These are phyloP conservation scores for Phytophthora vignae DNA, from an alignment of 352 stramenopile species.

Conservation along the genomic window DNA sequence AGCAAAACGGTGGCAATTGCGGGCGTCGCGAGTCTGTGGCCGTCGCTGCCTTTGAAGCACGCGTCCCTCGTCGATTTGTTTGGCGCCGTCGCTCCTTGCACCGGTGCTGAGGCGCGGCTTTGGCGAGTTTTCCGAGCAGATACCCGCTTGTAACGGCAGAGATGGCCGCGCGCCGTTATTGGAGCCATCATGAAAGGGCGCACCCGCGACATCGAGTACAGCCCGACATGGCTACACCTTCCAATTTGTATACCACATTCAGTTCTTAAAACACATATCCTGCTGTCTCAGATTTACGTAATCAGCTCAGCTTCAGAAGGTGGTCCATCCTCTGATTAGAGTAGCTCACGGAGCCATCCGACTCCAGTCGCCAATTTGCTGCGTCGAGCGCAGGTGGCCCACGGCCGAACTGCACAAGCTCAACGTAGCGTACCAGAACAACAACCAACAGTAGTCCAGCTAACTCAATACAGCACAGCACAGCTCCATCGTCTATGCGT, in stretches of 20 bases:
- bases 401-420: too few species aligned
- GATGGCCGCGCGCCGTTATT: constrained; percentile 12
- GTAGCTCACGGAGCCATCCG: constrained; percentile 21
- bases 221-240: background rate
- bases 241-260: background rate
- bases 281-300: background rate
- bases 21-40: constrained; percentile 1
- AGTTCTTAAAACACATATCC: background rate
- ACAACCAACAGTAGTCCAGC: background rate
- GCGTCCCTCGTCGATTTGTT: constrained; percentile 10
- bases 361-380: constrained; percentile 35
- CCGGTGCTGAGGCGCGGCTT: constrained; percentile 2
- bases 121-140: constrained; percentile 16
- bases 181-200: constrained; percentile 3
- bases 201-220: background rate
- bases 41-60: background rate
- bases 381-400: constrained; percentile 2
- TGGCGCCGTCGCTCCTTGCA: constrained; percentile 15
- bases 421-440: background rate
- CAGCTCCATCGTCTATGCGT: constrained; percentile 11
- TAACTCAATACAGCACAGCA: background rate
- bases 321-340: constrained; percentile 31
- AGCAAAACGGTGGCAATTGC: background rate
- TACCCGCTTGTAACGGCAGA: constrained; percentile 26
- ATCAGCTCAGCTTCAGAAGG: background rate